phyloP scores from a whole-genome alignment of 2,329 filamentous ascomycete species.

The Alternaria panax region DNA sequence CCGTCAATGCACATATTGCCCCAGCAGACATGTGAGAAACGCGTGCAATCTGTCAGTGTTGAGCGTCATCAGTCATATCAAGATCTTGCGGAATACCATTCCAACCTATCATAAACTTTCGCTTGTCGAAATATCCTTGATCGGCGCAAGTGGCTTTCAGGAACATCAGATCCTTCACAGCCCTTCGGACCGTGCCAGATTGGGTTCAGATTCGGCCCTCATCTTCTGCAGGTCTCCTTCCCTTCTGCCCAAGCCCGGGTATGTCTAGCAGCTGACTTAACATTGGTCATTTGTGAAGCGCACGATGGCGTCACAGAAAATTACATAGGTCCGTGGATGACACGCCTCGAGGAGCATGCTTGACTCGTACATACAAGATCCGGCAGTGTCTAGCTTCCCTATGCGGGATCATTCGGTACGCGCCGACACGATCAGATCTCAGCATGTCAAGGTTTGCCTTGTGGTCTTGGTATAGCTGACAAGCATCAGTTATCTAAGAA shows the following conservation, averaged over 20 bases:
- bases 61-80: slow-evolving; percentile 17
- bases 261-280: slow-evolving; percentile 1
- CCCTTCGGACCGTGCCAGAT: slow-evolving; percentile 4
- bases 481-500: background rate
- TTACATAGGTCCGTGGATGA: background rate
- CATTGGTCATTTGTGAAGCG: slow-evolving; percentile 1
- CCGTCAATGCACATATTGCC: background rate
- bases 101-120: slow-evolving; percentile 18
- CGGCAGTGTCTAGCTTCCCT: background rate
- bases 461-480: background rate
- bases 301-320: slow-evolving; percentile 12
- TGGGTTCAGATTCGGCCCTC: background rate
- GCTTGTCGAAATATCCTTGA: slow-evolving; percentile 16
- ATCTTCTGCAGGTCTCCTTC: background rate
- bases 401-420: slow-evolving; percentile 13
- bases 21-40: slow-evolving; percentile 2
- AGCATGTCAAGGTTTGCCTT: background rate
- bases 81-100: background rate
- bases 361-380: background rate
- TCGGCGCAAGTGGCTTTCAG: background rate
- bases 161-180: slow-evolving; percentile 2
- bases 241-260: background rate
- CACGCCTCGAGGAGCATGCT: background rate
- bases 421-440: slow-evolving; percentile 10
- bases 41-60: slow-evolving; percentile 7